Evolutionary conservation across 2,329 filamentous ascomycete genomes (phyloP).

Genomic region (Xylariaceae sp.): DNA sequence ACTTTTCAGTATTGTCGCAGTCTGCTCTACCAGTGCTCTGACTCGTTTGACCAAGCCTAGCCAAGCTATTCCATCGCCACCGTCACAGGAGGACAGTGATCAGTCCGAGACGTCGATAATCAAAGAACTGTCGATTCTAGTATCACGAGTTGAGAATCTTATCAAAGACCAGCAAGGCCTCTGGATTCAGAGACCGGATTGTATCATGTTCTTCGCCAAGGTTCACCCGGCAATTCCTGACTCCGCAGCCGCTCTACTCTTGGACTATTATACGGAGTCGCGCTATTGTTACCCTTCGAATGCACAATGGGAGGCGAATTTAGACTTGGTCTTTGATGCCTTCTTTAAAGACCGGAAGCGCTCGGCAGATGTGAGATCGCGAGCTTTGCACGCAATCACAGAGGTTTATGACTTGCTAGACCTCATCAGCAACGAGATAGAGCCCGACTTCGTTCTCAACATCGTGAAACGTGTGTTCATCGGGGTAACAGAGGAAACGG

Average conservation of each 20-base stretch:
- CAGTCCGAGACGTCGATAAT: slow-evolving; percentile 37
- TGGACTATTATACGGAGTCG: slow-evolving; percentile 63
- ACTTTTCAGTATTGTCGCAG: slow-evolving; percentile 53
- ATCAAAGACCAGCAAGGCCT: slow-evolving; percentile 43
- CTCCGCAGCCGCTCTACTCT: slow-evolving; percentile 55
- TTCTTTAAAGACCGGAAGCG: slow-evolving; percentile 59
- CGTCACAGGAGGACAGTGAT: slow-evolving; percentile 30
- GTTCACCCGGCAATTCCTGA: slow-evolving; percentile 60
- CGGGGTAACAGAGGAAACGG: slow-evolving; percentile 56
- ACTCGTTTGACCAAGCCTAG: slow-evolving; percentile 19
- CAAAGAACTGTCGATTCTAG: slow-evolving; percentile 41
- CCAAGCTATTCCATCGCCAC: slow-evolving; percentile 21
- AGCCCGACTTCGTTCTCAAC: slow-evolving; percentile 50
- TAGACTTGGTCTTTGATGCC: slow-evolving; percentile 52
- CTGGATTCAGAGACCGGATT: slow-evolving; percentile 56
- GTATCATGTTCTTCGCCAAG: slow-evolving; percentile 60
- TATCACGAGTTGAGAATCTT: slow-evolving; percentile 46
- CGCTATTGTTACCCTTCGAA: slow-evolving; percentile 68
- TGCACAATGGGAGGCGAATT: slow-evolving; percentile 59
- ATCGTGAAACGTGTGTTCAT: slow-evolving; percentile 58
- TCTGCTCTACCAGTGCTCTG: slow-evolving; percentile 42
- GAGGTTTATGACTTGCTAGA: slow-evolving; percentile 55
- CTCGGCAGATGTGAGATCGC: slow-evolving; percentile 56
- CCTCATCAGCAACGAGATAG: slow-evolving; percentile 52
- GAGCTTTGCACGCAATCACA: slow-evolving; percentile 55